phyloP scores from a whole-genome alignment of 2,329 filamentous ascomycete species.

The Ophiostoma angusticollis region DNA sequence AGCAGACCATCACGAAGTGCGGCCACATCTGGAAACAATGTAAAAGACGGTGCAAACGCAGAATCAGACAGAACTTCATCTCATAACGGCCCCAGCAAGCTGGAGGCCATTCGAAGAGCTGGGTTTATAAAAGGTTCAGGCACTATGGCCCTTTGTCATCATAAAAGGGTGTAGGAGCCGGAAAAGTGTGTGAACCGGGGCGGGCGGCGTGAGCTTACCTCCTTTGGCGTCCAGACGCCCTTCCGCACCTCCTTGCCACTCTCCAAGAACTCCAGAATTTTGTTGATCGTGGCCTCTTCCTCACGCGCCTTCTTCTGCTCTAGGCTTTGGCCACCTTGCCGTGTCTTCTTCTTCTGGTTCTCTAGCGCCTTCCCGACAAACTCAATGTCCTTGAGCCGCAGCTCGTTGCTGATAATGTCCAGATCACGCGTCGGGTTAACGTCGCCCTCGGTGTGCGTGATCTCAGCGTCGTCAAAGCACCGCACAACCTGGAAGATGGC shows the following conservation, averaged over 20 bases:
- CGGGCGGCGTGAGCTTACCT: no score
- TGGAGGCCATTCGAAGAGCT: conserved; percentile 95
- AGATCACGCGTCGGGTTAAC: conserved; percentile 91
- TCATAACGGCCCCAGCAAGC: conserved; percentile 63
- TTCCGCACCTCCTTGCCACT: conserved; percentile 90
- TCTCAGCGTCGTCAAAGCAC: conserved; percentile 97
- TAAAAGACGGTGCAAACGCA: conserved; percentile 6
- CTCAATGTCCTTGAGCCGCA: conserved; percentile 96
- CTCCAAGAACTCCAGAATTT: conserved; percentile 70
- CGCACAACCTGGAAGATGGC: conserved; percentile 95
- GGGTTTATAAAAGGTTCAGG: conserved; percentile 83
- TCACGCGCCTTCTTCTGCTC: conserved; percentile 97
- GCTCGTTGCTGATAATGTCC: conserved; percentile 91
- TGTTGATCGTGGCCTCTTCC: conserved; percentile 86
- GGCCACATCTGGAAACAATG: no score
- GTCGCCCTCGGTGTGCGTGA: conserved; percentile 98
- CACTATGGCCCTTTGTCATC: conserved; percentile 97
- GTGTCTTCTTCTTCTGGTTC: conserved; percentile 83
- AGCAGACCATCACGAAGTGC: no score
- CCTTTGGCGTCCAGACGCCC: conserved; percentile 79
- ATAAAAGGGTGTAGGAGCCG: conserved; percentile 36
- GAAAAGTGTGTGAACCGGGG: no score
- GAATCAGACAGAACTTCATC: conserved; percentile 65
- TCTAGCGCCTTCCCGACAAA: conserved; percentile 95
- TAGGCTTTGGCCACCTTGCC: conserved; percentile 83